Conservation (phyloP, 192 early-diverging fungal species). For the Radiomyces spectabilis region DNA sequence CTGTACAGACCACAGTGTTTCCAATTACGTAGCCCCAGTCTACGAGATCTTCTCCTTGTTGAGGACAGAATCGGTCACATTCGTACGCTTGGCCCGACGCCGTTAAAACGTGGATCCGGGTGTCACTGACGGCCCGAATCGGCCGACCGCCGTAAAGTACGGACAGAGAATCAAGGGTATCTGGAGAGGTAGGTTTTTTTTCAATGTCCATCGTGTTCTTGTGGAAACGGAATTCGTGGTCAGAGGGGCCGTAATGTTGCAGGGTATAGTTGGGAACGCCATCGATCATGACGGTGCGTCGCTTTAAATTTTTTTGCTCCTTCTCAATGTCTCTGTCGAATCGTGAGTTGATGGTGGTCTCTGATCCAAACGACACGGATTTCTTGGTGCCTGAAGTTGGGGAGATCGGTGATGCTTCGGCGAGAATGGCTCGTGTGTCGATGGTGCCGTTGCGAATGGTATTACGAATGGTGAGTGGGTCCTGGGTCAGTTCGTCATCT, state of each 20-base stretch:
- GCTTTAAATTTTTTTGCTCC: too few relatives aligned
- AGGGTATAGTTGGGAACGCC: too few relatives aligned
- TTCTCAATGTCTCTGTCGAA: too few relatives aligned
- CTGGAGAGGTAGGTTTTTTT: too few relatives aligned
- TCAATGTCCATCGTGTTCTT: too few relatives aligned
- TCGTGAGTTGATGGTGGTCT: too few relatives aligned
- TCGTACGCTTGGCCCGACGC: constrained; percentile 38
- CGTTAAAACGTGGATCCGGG: constrained; percentile 38
- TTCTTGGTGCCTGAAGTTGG: background rate
- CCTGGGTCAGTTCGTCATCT: background rate
- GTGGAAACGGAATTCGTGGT: too few relatives aligned
- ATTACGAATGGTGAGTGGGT: background rate
- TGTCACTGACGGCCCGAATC: constrained; percentile 17
- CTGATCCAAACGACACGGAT: background rate
- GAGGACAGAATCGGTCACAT: constrained; percentile 49
- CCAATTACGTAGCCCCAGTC: constrained; percentile 44
- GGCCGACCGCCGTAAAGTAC: constrained; percentile 5
- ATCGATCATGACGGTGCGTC: too few relatives aligned
- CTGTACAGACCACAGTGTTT: constrained; percentile 38
- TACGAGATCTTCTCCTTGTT: constrained; percentile 31
- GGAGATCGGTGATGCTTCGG: background rate
- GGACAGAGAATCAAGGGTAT: too few relatives aligned
- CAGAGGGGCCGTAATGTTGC: too few relatives aligned
- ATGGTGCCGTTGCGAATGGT: constrained; percentile 2
- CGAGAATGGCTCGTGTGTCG: too few relatives aligned